A percentile compares a stretch with the other conserved stretches of the same genome.
phyloP scores from a whole-genome alignment of 129 eudicot species.

The Solidago caesia region DNA sequence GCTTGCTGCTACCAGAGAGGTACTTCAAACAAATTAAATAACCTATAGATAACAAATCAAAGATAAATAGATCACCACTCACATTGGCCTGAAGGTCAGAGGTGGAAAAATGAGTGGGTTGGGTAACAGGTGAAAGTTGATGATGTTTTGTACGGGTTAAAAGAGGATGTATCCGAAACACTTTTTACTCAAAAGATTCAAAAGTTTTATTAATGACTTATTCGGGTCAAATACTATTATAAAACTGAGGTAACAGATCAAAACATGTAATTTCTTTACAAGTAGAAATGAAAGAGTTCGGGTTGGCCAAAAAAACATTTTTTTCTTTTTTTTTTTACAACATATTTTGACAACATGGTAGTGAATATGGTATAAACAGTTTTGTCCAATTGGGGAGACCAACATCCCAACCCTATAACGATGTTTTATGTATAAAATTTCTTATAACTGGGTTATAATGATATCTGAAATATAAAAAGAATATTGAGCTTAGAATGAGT shows the following conservation, averaged over 20 bases:
- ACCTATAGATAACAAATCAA: not conserved
- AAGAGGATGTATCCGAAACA: not conserved
- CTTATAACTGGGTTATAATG: too few relatives aligned
- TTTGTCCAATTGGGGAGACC: too few relatives aligned
- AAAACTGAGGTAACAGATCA: not conserved
- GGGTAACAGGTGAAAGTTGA: slow-evolving; percentile 8
- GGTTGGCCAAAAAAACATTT: not conserved
- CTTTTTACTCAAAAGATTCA: too few relatives aligned
- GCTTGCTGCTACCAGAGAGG: slow-evolving; percentile 74
- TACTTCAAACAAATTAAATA: slow-evolving; percentile 24
- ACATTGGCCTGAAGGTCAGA: not conserved
- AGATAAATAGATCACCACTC: not conserved
- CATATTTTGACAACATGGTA: too few relatives aligned
- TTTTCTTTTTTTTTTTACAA: not conserved
- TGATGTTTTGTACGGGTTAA: not conserved
- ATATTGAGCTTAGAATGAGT: too few relatives aligned
- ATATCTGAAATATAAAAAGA: too few relatives aligned
- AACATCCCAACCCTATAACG: too few relatives aligned
- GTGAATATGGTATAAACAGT: too few relatives aligned
- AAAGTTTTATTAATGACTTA: not conserved
- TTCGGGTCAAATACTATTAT: not conserved
- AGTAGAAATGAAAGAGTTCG: not conserved
- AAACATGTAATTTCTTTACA: not conserved
- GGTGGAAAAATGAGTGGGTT: not conserved
- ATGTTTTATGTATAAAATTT: too few relatives aligned